Conservation (phyloP, 768 basidiomycete species). For the Lactifluus hygrophoroides region DNA sequence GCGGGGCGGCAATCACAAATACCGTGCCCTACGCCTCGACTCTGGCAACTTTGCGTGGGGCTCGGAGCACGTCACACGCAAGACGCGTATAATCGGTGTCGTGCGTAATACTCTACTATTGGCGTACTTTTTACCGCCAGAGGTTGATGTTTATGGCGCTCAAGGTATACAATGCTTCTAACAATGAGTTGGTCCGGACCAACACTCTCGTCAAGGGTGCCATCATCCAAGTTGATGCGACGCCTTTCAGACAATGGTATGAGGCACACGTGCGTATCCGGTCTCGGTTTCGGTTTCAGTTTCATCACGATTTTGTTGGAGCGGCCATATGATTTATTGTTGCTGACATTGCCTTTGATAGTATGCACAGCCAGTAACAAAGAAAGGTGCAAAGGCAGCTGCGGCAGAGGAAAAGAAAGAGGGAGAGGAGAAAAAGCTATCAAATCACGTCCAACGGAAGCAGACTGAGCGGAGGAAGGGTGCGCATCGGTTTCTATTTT, state of each 20-base stretch:
- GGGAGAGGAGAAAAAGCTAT: slow-evolving; percentile 63
- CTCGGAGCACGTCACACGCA: slow-evolving; percentile 87
- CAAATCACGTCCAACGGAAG: slow-evolving; percentile 82
- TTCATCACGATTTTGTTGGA: not conserved
- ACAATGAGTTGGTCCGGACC: slow-evolving; percentile 99
- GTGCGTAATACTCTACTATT: slow-evolving; percentile 44
- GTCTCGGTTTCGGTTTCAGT: not conserved
- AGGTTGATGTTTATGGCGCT: not conserved
- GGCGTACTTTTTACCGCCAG: not conserved
- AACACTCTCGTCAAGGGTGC: slow-evolving; percentile 97
- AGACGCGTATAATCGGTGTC: slow-evolving; percentile 94
- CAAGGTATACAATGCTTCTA: slow-evolving; percentile 96
- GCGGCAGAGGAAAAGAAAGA: slow-evolving; percentile 47
- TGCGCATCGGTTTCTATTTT: slow-evolving; percentile 26
- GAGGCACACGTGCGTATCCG: slow-evolving; percentile 79
- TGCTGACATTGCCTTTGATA: slow-evolving; percentile 27
- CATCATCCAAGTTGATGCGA: slow-evolving; percentile 96
- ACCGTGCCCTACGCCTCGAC: slow-evolving; percentile 94
- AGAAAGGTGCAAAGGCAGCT: slow-evolving; percentile 65
- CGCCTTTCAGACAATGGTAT: slow-evolving; percentile 99
- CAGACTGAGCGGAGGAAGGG: slow-evolving; percentile 90
- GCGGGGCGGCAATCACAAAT: slow-evolving; percentile 93
- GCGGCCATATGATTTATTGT: slow-evolving; percentile 4
- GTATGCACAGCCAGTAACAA: slow-evolving; percentile 94
- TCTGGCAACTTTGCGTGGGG: slow-evolving; percentile 98